Base-by-base conservation (phyloP, 495 filamentous ascomycete genomes). In the Penicillium turbatum region DNA sequence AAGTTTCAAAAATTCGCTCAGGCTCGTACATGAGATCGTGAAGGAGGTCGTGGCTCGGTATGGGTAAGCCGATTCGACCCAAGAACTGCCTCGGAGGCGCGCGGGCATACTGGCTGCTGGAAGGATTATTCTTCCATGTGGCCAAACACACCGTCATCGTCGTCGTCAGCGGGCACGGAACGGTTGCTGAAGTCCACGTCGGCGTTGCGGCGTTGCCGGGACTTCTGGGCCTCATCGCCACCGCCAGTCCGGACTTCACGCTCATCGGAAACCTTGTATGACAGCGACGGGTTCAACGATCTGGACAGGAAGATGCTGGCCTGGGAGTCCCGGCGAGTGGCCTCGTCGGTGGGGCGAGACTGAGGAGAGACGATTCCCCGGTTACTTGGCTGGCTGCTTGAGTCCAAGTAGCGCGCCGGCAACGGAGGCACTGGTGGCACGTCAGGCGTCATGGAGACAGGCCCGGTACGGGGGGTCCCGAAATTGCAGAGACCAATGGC, bases 111-210 rank as follows among this genome's bases (percentile, higher is more conserved):
- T 44, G 48, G 29, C 6, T 31, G 50, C 29, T 42, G 37, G 13
- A 38, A 21, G 17, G 53, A 64, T 73, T 79, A 96, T 71, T 93
- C 90, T 66, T 98, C 93, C 92, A 97, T 97, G 53, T 82, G 83
- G 19, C 93, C 93, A 76, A 98, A 98, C 45, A 98, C 81, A 53
- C 90, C 92, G 55, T 96, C 93, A 48, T 97, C 92, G 43, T 96
- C 92, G 59, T 97, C 92, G 63, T 95, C 89, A 57, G 82, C 84
- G 26, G 84, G 82, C 8, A 78, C 79, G 15, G 81, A 75, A 31
- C 76, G 79, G 59, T 76, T 79, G 50, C 89, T 84, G 54, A 85
- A 87, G 34, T 92, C 88, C 52, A 95, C 90, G 45, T 95, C 89
- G 51, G 87, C 87, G 56, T 84, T 82, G 59, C 70, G 72, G 37